A percentile compares a stretch with the other conserved stretches of the same genome.
Conservation (phyloP, 2,329 filamentous ascomycete species). For the Alternaria arborescens region DNA sequence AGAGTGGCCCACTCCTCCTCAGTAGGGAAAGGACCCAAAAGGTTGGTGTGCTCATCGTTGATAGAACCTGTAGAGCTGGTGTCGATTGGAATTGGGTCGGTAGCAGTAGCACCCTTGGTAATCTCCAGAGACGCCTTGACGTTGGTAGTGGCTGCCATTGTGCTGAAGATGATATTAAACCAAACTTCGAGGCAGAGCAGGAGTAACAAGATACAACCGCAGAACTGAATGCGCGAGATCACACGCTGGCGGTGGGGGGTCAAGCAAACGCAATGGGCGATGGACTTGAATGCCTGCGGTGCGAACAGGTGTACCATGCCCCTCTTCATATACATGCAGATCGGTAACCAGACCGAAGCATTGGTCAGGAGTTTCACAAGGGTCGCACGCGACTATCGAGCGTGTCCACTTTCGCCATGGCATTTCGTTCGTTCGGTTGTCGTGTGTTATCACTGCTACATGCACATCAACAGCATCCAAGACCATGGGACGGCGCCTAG, state of each 20-base stretch:
- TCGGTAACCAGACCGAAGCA: slow-evolving; percentile 16
- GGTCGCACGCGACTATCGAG: slow-evolving; percentile 20
- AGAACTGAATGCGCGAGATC: not conserved
- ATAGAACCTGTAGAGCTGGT: slow-evolving; percentile 30
- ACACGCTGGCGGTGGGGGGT: slow-evolving; percentile 1
- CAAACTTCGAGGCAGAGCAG: slow-evolving; percentile 1
- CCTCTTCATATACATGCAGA: slow-evolving; percentile 28
- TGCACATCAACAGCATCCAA: slow-evolving; percentile 14
- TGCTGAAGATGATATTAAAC: slow-evolving; percentile 6
- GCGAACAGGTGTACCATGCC: slow-evolving; percentile 10
- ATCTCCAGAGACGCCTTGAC: slow-evolving; percentile 44
- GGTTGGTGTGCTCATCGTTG: slow-evolving; percentile 28
- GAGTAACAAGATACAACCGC: slow-evolving; percentile 3
- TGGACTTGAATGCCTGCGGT: slow-evolving; percentile 18
- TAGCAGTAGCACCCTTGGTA: slow-evolving; percentile 40
- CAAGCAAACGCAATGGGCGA: slow-evolving; percentile 12
- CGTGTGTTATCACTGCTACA: slow-evolving; percentile 25
- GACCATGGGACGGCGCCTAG: slow-evolving; percentile 21
- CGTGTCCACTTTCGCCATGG: slow-evolving; percentile 10
- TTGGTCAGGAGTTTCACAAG: slow-evolving; percentile 23
- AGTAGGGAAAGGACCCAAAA: slow-evolving; percentile 42
- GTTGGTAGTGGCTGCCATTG: slow-evolving; percentile 34
- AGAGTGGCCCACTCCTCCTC: slow-evolving; percentile 50
- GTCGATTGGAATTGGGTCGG: slow-evolving; percentile 40
- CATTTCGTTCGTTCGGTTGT: slow-evolving; percentile 14